phyloP scores from a whole-genome alignment of 768 basidiomycete genomes.

The Hericium rajendrae region DNA sequence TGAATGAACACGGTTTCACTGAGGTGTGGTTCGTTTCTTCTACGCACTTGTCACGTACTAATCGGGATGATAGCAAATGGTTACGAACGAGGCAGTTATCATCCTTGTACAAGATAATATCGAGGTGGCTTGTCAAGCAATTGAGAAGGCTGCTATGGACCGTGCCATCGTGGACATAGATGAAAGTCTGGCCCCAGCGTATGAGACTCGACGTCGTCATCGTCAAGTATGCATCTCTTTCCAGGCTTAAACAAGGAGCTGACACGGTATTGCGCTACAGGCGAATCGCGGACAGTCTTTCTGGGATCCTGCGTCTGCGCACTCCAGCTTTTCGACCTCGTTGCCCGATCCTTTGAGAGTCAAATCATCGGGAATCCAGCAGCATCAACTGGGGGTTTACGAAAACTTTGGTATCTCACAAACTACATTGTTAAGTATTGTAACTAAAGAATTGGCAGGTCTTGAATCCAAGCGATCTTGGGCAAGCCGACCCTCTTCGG shows the following conservation, averaged over 20 bases:
- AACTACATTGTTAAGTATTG: not conserved
- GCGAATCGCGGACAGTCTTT: conserved; percentile 67
- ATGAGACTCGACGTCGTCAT: conserved; percentile 77
- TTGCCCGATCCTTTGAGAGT: conserved; percentile 88
- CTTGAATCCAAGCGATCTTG: conserved; percentile 47
- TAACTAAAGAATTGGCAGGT: conserved; percentile 20
- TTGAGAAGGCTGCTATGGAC: conserved; percentile 98
- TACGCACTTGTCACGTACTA: not conserved
- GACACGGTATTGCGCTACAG: conserved; percentile 21
- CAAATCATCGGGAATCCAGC: conserved; percentile 71
- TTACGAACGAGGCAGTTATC: conserved; percentile 71
- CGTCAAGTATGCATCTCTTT: conserved; percentile 50
- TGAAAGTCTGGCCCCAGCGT: conserved; percentile 74
- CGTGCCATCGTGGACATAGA: conserved; percentile 89
- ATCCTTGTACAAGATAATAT: conserved; percentile 87
- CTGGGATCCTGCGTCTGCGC: conserved; percentile 78
- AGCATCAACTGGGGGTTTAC: conserved; percentile 80
- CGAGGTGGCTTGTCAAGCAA: conserved; percentile 86
- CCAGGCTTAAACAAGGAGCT: no score
- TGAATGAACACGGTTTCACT: conserved; percentile 81
- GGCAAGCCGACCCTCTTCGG: conserved; percentile 62
- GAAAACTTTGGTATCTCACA: conserved; percentile 76
- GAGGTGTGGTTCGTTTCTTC: conserved; percentile 41
- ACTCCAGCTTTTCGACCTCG: conserved; percentile 54
- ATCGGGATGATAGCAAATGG: conserved; percentile 38